Evolutionary conservation across 164 flowering plant species (phyloP), one percentile per base, ranked within the genome.

Genomic region (Warburgia ugandensis): DNA sequence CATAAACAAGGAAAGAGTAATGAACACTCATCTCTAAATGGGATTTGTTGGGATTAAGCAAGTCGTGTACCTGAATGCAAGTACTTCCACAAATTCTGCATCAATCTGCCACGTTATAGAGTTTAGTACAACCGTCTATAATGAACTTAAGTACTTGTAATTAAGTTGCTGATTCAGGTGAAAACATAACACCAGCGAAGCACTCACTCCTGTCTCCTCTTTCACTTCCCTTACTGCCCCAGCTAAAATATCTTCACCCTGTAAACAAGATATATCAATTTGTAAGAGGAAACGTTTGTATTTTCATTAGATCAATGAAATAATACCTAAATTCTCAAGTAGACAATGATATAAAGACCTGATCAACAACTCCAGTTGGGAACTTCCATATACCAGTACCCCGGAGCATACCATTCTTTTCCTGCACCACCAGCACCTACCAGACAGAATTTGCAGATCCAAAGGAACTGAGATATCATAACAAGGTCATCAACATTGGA

Each of bases 161-260:
- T 10, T 17, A 12, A 46, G 13, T 17, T 29, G 31, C 16, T 41
- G n/a, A 13, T 59, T 16, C 31, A 27, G 4, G 45, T 29, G 44
- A 49, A 49, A 32, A 2, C 11, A 5, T n/a, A 30, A 22, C 26
- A 3, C 7, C 12, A 13, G 35, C 7, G 23, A 5, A 26, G 46
- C 30, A 68, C 86, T 67, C 69, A 86, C 96, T 49, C 96, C 87
- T 9, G 89, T 83, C 63, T 86, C 92, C 71, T 86, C 95, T 67
- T 77, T 83, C 6, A 81, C 86, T 78, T 86, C 91, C 60, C 95
- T 70, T 1, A 68, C 29, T 39, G 80, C 84, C 31, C 77, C 89
- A 6, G 26, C 14, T 55, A 22, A 59, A 16, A 86, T 73, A 62
- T 72, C 74, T 60, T 75, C 79, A 46, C 73, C 74, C 77, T 75